phyloP scores from a whole-genome alignment of 1,284 basidiomycete genomes.

The Apiotrichum brassicae region DNA sequence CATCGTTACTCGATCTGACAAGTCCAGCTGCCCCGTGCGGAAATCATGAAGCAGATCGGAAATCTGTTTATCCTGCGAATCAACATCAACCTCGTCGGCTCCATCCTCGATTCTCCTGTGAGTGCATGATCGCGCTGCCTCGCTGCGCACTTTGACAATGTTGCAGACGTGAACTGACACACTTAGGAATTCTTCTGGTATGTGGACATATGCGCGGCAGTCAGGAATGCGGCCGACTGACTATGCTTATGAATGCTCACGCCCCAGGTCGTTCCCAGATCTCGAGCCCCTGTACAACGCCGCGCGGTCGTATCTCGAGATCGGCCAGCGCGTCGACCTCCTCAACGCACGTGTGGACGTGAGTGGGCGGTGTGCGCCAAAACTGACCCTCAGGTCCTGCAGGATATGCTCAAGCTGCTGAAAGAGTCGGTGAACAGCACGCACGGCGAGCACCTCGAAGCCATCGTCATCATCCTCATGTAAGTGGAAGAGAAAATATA shows the following conservation, averaged over 20 bases:
- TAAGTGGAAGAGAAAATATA: too few species aligned
- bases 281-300: constrained; percentile 92
- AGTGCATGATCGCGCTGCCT: too few species aligned
- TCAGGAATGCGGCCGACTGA: too few species aligned
- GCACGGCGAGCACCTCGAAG: constrained; percentile 89
- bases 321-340: constrained; percentile 86
- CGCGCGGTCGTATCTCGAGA: constrained; percentile 86
- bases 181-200: constrained; percentile 73
- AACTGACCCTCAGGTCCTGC: constrained; percentile 59
- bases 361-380: neutral
- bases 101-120: constrained; percentile 80
- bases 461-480: constrained; percentile 89
- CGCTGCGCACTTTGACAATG: too few species aligned
- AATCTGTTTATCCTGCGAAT: constrained; percentile 88
- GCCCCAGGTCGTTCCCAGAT: constrained; percentile 61
- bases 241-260: too few species aligned
- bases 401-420: constrained; percentile 92
- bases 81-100: constrained; percentile 92
- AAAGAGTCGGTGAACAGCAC: constrained; percentile 84
- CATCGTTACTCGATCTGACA: neutral
- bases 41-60: constrained; percentile 97
- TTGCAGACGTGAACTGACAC: constrained; percentile 11
- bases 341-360: constrained; percentile 85
- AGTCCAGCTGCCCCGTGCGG: constrained; percentile 51
- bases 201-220: too few species aligned